Base-by-base conservation (phyloP, 2,329 filamentous ascomycete species). In the Talaromyces sp. region DNA sequence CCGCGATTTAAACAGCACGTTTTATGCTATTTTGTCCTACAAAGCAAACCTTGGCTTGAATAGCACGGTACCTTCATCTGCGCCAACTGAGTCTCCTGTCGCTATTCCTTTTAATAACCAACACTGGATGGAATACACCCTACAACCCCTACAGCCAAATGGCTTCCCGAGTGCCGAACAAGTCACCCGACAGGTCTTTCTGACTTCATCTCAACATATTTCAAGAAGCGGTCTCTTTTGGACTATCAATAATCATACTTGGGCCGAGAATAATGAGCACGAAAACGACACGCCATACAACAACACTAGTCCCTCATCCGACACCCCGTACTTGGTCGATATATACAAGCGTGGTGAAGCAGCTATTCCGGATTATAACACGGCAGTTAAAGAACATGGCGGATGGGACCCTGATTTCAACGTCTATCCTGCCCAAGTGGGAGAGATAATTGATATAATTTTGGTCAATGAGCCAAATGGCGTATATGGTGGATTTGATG, bases 391-490 rank as follows among this genome's bases (percentile, higher is more conserved):
- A 14, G 63, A 62, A 4, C 75, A 78, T 58, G 66, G 65, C 24
- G 78, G 78, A 24, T 80, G 74, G 70, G 79, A 81, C 63, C 75
- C 76, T 0, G 56, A 66, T 3, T 72, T 71, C 0, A 68, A 71
- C 3, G 72, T 75, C 0, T 81, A 71, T 63, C 75, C 78, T 1
- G 78, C 77, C 0, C 70, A 73, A 46, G 64, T 80, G 0, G 78
- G 78, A 46, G 79, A 82, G 62, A 74, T 80, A 2, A 66, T 80
- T 14, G 77, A 79, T 19, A 78, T 79, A 17, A 72, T 81, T 21
- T 67, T 77, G 55, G 69, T 77, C 43, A 79, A 78, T 61, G 55
- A 72, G 64, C 58, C 72, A 61, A 32, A 65, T 64, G 19, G 65
- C 62, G 27, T 57, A 1, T 60, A 53, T 59, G 66, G 74, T 38